phyloP scores from a whole-genome alignment of 495 filamentous ascomycete genomes.

The Aspergillus olivimuriae region DNA sequence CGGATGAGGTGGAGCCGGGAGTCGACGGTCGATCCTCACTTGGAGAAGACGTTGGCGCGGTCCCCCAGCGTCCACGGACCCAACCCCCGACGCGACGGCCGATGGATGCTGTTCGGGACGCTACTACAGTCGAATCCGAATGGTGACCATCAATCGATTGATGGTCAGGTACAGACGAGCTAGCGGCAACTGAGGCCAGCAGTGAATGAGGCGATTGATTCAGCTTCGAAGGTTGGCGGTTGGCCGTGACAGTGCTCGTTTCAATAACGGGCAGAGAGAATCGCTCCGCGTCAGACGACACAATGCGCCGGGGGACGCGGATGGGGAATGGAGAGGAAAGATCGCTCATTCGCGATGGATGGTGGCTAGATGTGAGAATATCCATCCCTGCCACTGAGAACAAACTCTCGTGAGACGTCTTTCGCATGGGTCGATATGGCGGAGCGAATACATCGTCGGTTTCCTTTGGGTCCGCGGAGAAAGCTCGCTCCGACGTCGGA shows the following conservation, averaged over 20 bases:
- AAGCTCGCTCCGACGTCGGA: constrained; percentile 7
- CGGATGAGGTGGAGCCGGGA: constrained; percentile 13
- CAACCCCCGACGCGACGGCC: constrained; percentile 47
- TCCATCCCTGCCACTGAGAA: constrained; percentile 47
- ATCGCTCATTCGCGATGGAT: constrained; percentile 28
- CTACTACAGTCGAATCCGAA: constrained; percentile 18
- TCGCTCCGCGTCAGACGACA: constrained; percentile 27
- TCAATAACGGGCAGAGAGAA: constrained; percentile 40
- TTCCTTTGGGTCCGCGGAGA: constrained; percentile 13
- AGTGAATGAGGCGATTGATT: constrained; percentile 28
- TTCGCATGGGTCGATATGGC: constrained; percentile 25
- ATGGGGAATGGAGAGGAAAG: constrained; percentile 21
- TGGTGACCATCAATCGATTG: constrained; percentile 24
- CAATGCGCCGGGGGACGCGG: constrained; percentile 30
- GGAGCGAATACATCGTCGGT: constrained; percentile 21
- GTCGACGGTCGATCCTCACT: constrained; percentile 11
- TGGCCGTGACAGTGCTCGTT: constrained; percentile 37
- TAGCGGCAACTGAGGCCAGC: constrained; percentile 35
- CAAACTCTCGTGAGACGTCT: constrained; percentile 46
- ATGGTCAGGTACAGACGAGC: constrained; percentile 8
- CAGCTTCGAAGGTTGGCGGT: constrained; percentile 18
- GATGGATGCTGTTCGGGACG: constrained; percentile 26
- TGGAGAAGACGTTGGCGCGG: constrained; percentile 27
- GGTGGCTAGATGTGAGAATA: constrained; percentile 38
- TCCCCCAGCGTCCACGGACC: constrained; percentile 51